Conservation (phyloP, 495 filamentous ascomycete species). For the Penicillium robsamsonii region DNA sequence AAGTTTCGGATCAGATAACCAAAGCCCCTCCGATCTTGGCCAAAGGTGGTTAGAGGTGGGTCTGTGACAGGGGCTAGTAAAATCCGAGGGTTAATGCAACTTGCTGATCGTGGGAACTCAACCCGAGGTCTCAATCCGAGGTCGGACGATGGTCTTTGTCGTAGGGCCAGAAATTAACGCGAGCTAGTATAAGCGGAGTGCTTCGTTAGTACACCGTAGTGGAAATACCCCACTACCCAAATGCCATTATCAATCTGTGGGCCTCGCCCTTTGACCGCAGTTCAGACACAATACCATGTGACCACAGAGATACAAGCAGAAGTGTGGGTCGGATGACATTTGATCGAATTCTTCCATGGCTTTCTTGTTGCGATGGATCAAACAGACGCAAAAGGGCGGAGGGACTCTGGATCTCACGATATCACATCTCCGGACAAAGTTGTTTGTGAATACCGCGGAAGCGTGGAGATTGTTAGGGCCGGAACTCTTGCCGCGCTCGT, state of each 20-base stretch:
- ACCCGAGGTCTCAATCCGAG: not conserved
- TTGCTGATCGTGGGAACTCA: not conserved
- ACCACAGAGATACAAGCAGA: not conserved
- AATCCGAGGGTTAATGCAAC: not conserved
- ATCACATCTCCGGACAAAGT: slow-evolving; percentile 50
- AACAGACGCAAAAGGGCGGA: not conserved
- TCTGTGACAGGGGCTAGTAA: not conserved
- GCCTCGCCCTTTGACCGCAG: not conserved
- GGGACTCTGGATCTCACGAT: slow-evolving; percentile 9
- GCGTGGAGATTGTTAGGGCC: slow-evolving; percentile 65
- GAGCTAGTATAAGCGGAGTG: not conserved
- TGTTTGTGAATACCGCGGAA: slow-evolving; percentile 63
- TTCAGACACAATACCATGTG: not conserved
- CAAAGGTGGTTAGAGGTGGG: not conserved
- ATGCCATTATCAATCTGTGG: not conserved
- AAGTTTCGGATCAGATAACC: slow-evolving; percentile 7
- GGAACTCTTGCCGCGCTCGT: slow-evolving; percentile 81
- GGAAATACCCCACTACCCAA: not conserved
- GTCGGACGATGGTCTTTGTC: not conserved
- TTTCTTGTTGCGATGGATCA: not conserved
- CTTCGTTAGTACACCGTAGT: no score
- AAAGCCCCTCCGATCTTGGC: not conserved
- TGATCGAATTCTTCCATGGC: slow-evolving; percentile 1
- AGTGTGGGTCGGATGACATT: not conserved
- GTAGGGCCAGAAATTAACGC: not conserved